A percentile compares a stretch with the other conserved stretches of the same genome.
Evolutionary conservation across 2,329 filamentous ascomycete species (phyloP).

Genomic region (Chalaropsis thielavioides): DNA sequence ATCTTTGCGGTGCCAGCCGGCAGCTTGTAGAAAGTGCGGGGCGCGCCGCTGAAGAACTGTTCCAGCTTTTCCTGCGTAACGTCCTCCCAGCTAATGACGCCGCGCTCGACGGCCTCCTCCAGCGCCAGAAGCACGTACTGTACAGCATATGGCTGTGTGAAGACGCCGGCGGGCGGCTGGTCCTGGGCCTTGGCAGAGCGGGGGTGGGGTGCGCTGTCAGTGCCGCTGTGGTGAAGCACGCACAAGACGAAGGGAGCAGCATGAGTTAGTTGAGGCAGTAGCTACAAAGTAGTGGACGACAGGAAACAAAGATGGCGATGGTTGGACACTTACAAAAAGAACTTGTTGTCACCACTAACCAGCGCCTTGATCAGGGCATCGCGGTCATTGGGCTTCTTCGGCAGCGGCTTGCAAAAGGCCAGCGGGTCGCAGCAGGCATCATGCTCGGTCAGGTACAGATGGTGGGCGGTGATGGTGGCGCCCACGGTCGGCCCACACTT

Average conservation of each 20-base stretch:
- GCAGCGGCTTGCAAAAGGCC: conserved; percentile 63
- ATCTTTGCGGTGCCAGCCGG: conserved; percentile 24
- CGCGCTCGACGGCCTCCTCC: conserved; percentile 44
- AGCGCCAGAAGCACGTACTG: conserved; percentile 48
- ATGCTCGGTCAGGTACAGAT: conserved; percentile 66
- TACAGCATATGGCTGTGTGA: conserved; percentile 59
- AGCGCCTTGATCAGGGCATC: conserved; percentile 55
- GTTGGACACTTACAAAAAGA: conserved; percentile 49
- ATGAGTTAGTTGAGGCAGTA: background rate
- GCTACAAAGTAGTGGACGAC: background rate
- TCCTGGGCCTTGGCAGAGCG: conserved; percentile 42
- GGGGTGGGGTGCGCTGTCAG: conserved; percentile 51
- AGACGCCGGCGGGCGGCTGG: conserved; percentile 57
- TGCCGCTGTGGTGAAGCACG: conserved; percentile 28
- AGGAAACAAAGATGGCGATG: background rate
- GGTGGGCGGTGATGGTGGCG: conserved; percentile 72
- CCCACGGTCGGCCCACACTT: conserved; percentile 64
- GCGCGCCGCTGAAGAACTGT: conserved; percentile 39
- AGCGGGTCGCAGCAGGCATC: conserved; percentile 45
- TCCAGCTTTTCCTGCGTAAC: conserved; percentile 40
- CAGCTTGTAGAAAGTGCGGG: conserved; percentile 39
- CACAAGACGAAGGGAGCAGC: background rate
- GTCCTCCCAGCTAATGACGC: conserved; percentile 36
- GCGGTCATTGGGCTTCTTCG: conserved; percentile 58
- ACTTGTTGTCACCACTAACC: conserved; percentile 45